These are phyloP conservation scores for Psilocybe mexicana DNA, from an alignment of 1,284 basidiomycete genomes.

Conservation along the genomic window DNA sequence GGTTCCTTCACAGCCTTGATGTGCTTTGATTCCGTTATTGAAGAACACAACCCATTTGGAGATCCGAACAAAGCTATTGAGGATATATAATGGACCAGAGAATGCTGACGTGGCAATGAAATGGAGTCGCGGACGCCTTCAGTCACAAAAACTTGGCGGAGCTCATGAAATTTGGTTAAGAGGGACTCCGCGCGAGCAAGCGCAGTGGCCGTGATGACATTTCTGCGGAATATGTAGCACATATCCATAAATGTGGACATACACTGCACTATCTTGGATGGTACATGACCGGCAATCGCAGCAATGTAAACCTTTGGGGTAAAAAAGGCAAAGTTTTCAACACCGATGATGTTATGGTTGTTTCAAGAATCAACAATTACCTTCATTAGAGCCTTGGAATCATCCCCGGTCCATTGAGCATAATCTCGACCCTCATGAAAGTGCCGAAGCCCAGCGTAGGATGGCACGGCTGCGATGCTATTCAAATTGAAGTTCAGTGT, in stretches of 20 bases:
- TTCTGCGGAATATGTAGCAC: constrained; percentile 27
- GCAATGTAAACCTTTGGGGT: constrained; percentile 26
- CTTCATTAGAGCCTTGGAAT: constrained; percentile 36
- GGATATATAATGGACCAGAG: constrained; percentile 27
- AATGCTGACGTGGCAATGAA: constrained; percentile 30
- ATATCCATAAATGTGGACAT: constrained; percentile 26
- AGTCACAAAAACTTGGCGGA: constrained; percentile 33
- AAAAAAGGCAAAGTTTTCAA: background rate
- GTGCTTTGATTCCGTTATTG: constrained; percentile 30
- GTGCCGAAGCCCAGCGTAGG: constrained; percentile 22
- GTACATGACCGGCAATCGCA: constrained; percentile 29
- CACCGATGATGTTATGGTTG: background rate
- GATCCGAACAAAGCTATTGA: constrained; percentile 29
- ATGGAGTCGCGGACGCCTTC: constrained; percentile 18
- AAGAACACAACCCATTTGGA: constrained; percentile 26
- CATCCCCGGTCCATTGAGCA: constrained; percentile 33
- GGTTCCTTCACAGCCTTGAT: constrained; percentile 36
- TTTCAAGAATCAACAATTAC: constrained; percentile 8
- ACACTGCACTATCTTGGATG: constrained; percentile 23
- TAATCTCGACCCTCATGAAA: constrained; percentile 27
- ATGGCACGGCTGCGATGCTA: constrained; percentile 24
- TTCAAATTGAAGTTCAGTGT: background rate
- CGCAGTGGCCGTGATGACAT: constrained; percentile 23
- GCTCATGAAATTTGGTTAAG: constrained; percentile 30
- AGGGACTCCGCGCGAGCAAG: constrained; percentile 26